These are phyloP conservation scores for Colletotrichum liaoningense DNA, from an alignment of 2,329 filamentous ascomycete genomes.

Conservation along the genomic window DNA sequence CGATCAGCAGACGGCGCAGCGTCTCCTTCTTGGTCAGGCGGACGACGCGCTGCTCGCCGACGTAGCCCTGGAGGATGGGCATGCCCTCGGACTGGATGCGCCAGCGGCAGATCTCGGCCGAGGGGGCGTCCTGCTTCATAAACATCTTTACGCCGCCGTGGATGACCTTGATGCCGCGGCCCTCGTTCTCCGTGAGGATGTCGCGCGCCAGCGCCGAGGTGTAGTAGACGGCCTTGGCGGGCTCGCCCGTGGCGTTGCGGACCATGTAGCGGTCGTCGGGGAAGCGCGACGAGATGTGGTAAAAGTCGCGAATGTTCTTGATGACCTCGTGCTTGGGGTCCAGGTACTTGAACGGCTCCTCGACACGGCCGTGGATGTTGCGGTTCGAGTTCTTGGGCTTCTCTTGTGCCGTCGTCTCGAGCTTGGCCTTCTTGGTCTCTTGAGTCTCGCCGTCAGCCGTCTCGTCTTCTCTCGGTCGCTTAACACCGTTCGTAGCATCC, in stretches of 20 bases:
- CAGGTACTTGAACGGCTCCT: constrained; percentile 97
- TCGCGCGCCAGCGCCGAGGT: constrained; percentile 86
- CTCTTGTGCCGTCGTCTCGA: constrained; percentile 44
- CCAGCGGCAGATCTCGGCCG: constrained; percentile 89
- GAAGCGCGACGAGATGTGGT: constrained; percentile 85
- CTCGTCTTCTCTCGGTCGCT: constrained; percentile 47
- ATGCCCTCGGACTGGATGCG: constrained; percentile 95
- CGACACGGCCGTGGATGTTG: constrained; percentile 67
- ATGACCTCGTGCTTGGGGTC: constrained; percentile 80
- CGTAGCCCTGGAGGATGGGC: constrained; percentile 89
- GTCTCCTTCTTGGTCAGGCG: constrained; percentile 82
- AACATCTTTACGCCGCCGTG: constrained; percentile 99
- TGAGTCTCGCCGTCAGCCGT: constrained; percentile 46
- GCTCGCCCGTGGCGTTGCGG: constrained; percentile 88
- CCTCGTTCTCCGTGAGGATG: constrained; percentile 88
- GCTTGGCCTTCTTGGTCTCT: constrained; percentile 55
- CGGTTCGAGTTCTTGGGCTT: constrained; percentile 49
- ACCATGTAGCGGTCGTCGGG: constrained; percentile 95
- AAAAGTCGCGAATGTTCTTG: constrained; percentile 82
- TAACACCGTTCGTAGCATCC: constrained; percentile 41
- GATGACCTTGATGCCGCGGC: constrained; percentile 92
- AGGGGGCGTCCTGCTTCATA: constrained; percentile 95
- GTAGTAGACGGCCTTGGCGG: constrained; percentile 97
- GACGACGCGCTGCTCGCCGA: constrained; percentile 82
- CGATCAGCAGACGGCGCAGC: constrained; percentile 83